Percentiles rank a stretch among this genome's conserved stretches.
Evolutionary conservation across 2,329 filamentous ascomycete genomes (phyloP).

Genomic region (Teratosphaeria gauchensis): DNA sequence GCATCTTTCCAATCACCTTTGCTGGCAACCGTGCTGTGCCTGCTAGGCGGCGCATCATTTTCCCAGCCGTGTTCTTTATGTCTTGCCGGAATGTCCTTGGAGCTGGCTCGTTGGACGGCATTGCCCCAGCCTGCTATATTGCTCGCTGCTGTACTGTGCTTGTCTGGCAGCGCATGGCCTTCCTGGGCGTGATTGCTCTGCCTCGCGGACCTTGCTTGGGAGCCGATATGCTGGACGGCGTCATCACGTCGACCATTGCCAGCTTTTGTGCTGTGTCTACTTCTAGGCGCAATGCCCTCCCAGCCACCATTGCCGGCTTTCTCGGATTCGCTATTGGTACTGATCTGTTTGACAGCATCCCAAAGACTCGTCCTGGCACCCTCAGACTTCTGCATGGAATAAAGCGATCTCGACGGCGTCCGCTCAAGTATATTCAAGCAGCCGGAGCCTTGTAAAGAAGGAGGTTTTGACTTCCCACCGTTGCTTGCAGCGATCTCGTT

Average conservation of each 20-base stretch:
- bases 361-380: conserved; percentile 1
- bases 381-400: background rate
- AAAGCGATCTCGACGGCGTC: background rate
- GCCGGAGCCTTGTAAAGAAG: background rate
- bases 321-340: background rate
- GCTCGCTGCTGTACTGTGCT: background rate
- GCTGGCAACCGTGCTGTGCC: background rate
- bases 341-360: conserved; percentile 2
- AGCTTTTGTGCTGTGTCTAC: background rate
- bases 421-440: background rate
- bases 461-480: background rate
- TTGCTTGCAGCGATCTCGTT: background rate
- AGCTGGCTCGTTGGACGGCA: background rate
- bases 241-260: background rate
- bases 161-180: background rate
- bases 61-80: background rate
- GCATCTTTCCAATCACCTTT: background rate
- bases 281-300: too few species aligned
- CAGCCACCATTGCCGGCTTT: background rate
- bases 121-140: background rate
- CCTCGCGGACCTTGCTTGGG: background rate
- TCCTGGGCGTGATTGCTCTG: background rate
- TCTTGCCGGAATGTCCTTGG: background rate
- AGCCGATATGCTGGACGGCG: background rate
- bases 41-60: background rate